Percentiles rank a stretch among this genome's conserved stretches.
Evolutionary conservation across 2,329 filamentous ascomycete genomes (phyloP).

Genomic region (Aspergillus sp.): DNA sequence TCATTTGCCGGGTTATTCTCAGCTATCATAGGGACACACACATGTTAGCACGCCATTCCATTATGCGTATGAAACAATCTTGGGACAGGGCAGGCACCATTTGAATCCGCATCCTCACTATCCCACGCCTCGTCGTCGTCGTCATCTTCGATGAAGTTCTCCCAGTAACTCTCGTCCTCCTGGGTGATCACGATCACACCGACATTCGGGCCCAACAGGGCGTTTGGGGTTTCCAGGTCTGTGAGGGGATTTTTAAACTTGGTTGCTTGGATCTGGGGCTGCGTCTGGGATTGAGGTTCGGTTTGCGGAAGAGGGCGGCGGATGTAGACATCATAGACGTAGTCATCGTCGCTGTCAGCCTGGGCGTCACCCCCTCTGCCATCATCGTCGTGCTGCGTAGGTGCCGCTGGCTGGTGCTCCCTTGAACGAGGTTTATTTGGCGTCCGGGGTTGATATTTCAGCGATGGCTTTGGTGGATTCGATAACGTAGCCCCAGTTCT

Average conservation of each 20-base stretch:
- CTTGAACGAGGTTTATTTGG: constrained; percentile 21
- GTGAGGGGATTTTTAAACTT: constrained; percentile 21
- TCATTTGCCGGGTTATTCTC: constrained; percentile 45
- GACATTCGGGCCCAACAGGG: constrained; percentile 23
- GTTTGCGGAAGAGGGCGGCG: constrained; percentile 37
- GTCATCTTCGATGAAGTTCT: constrained; percentile 47
- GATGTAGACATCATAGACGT: constrained; percentile 56
- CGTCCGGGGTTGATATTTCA: constrained; percentile 31
- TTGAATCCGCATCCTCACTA: constrained; percentile 56
- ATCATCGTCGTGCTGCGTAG: constrained; percentile 2
- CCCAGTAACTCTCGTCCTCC: constrained; percentile 48
- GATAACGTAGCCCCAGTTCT: constrained; percentile 2
- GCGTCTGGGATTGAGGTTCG: constrained; percentile 3
- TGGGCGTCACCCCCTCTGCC: constrained; percentile 23
- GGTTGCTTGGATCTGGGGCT: too few species aligned
- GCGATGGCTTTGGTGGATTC: constrained; percentile 17
- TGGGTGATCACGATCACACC: constrained; percentile 36
- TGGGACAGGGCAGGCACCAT: constrained; percentile 35
- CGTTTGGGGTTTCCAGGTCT: constrained; percentile 18
- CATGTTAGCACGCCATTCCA: background rate
- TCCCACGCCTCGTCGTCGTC: constrained; percentile 48
- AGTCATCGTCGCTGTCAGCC: constrained; percentile 42
- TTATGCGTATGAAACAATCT: background rate
- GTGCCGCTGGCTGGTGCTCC: constrained; percentile 1
- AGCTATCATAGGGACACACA: constrained; percentile 23